phyloP scores from a whole-genome alignment of 1,139 yeast species.

The Ashbya aceris region DNA sequence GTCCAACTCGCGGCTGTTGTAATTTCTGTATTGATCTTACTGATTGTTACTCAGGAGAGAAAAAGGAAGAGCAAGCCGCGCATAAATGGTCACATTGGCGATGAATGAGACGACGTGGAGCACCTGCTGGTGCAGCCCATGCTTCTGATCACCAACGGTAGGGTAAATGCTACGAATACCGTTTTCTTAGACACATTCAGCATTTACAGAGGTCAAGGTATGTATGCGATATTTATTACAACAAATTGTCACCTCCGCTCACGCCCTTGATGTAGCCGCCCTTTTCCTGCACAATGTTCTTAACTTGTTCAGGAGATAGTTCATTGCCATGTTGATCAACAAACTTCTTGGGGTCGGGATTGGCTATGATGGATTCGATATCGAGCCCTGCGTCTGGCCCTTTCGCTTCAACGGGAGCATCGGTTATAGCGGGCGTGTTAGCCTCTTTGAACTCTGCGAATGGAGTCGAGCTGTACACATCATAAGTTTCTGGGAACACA shows the following conservation, averaged over 20 bases:
- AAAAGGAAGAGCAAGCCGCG: neutral
- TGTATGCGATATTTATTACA: neutral
- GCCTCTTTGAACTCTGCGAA: constrained; percentile 2
- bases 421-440: constrained; percentile 3
- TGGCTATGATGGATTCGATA: constrained; percentile 15
- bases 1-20: constrained; percentile 11
- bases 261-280: constrained; percentile 17
- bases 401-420: constrained; percentile 4
- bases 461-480: constrained; percentile 15
- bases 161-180: too few species aligned
- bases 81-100: too few species aligned
- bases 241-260: neutral
- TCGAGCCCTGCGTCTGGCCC: constrained; percentile 10
- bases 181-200: too few species aligned
- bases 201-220: neutral
- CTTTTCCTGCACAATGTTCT: constrained; percentile 14
- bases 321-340: constrained; percentile 24
- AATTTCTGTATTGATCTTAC: constrained; percentile 8
- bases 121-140: too few species aligned
- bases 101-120: too few species aligned
- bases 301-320: constrained; percentile 19
- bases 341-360: constrained; percentile 20
- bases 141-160: too few species aligned
- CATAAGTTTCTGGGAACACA: constrained; percentile 30
- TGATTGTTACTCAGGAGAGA: neutral